These are phyloP conservation scores for Pythium pectinolyticum DNA, from an alignment of 352 stramenopile species.

Conservation along the genomic window DNA sequence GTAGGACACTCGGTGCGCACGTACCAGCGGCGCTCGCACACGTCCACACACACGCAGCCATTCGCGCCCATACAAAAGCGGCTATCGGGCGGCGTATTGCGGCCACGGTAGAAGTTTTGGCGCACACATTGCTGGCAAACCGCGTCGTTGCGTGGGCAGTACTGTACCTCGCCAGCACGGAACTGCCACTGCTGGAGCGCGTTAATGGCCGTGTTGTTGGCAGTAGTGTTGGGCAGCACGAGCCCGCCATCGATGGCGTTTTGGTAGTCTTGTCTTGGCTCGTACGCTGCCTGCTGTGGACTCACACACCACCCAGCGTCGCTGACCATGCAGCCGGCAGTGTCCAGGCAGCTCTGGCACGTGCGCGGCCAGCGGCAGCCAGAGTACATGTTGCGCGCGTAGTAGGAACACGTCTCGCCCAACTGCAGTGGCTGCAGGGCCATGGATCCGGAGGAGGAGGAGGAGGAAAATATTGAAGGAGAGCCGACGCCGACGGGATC, in stretches of 20 bases:
- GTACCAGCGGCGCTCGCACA: conserved; percentile 23
- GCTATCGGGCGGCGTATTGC: conserved; percentile 15
- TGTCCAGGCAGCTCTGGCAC: conserved; percentile 23
- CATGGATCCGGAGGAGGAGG: neutral
- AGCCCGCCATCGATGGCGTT: conserved; percentile 3
- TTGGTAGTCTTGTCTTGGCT: conserved; percentile 6
- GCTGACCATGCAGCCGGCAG: conserved; percentile 12
- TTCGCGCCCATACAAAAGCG: conserved; percentile 15
- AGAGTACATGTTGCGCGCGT: conserved; percentile 5
- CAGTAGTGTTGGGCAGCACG: conserved; percentile 21
- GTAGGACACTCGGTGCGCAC: conserved; percentile 12
- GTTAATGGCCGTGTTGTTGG: neutral
- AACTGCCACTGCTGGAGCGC: conserved; percentile 19
- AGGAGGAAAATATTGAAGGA: too few species aligned
- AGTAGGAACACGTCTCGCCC: conserved; percentile 20
- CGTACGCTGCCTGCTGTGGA: neutral
- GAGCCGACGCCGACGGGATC: too few species aligned
- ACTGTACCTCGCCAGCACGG: conserved; percentile 13
- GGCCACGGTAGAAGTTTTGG: conserved; percentile 18
- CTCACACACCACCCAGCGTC: conserved; percentile 9
- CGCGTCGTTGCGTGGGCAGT: conserved; percentile 15
- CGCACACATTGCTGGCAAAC: conserved; percentile 5
- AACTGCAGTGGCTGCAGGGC: neutral
- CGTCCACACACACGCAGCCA: conserved; percentile 23
- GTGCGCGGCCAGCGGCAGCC: conserved; percentile 20